Evolutionary conservation across 2,329 filamentous ascomycete species (phyloP).

Genomic region (Diplodia mutila): DNA sequence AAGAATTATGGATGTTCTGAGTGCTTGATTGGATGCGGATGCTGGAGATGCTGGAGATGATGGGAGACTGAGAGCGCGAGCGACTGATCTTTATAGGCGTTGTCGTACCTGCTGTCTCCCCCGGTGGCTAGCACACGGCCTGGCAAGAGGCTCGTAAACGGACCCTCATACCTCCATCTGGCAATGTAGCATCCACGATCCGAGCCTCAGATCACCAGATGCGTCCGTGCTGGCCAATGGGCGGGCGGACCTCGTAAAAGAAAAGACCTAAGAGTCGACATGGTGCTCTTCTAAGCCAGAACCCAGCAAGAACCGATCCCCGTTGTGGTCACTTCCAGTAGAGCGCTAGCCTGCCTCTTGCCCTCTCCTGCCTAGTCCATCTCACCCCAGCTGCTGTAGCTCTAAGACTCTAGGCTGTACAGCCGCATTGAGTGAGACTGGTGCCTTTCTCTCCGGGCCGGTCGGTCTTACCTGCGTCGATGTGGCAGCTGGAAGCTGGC

Average conservation of each 20-base stretch:
- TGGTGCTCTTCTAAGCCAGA: constrained; percentile 4
- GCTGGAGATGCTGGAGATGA: constrained; percentile 14
- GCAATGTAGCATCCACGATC: constrained; percentile 8
- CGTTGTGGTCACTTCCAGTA: constrained; percentile 4
- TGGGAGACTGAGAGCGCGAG: neutral
- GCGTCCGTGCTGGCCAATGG: neutral
- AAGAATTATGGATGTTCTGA: neutral
- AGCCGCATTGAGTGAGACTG: constrained; percentile 1
- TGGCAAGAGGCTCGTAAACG: constrained; percentile 7
- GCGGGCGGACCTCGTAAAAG: constrained; percentile 11
- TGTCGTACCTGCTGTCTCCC: neutral
- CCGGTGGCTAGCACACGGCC: constrained; percentile 1
- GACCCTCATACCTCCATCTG: neutral
- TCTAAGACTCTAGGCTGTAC: neutral
- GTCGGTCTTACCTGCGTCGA: constrained; percentile 1
- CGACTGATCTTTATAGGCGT: constrained; percentile 7
- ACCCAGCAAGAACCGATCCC: neutral
- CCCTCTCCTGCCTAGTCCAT: neutral
- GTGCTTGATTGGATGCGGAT: constrained; percentile 10
- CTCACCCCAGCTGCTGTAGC: neutral
- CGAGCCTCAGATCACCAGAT: constrained; percentile 21
- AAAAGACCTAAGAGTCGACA: constrained; percentile 1
- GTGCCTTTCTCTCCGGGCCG: constrained; percentile 4
- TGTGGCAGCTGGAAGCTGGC: neutral
- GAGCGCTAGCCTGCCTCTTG: neutral